phyloP scores from a whole-genome alignment of 768 basidiomycete species.

The Mycena maculata region DNA sequence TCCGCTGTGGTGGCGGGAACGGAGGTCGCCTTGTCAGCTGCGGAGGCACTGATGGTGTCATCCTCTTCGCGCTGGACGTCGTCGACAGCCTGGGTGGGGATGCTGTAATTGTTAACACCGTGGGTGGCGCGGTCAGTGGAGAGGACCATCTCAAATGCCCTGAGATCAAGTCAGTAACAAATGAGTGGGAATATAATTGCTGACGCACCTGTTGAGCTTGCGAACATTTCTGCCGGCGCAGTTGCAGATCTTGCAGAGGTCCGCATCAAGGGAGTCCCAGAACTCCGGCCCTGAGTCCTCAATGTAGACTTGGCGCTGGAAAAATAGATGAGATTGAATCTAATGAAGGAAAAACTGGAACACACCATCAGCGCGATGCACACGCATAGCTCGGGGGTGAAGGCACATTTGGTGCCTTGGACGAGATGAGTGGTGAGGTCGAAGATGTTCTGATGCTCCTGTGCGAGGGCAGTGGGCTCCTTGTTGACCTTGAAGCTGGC shows the following conservation, averaged over 20 bases:
- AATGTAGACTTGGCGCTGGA: constrained; percentile 6
- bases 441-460: constrained; percentile 12
- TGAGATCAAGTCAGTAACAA: neutral
- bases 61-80: constrained; percentile 3
- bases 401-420: constrained; percentile 7
- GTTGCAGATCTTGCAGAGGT: neutral
- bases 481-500: constrained; percentile 15
- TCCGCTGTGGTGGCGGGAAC: neutral
- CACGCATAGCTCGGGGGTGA: constrained; percentile 1
- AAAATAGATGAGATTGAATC: neutral
- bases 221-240: neutral
- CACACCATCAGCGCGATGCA: constrained; percentile 7
- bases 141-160: neutral
- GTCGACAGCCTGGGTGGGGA: neutral
- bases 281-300: neutral
- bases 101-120: constrained; percentile 12
- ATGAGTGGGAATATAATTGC: no score
- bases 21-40: neutral
- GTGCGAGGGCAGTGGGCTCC: neutral
- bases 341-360: neutral
- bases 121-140: constrained; percentile 3
- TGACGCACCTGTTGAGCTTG: neutral
- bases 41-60: constrained; percentile 1
- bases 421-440: constrained; percentile 1
- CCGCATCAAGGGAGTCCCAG: constrained; percentile 5